Percentiles rank a stretch among this genome's conserved stretches.
Conservation (phyloP, 2,329 filamentous ascomycete genomes). For the Pestalotiopsis sp. region DNA sequence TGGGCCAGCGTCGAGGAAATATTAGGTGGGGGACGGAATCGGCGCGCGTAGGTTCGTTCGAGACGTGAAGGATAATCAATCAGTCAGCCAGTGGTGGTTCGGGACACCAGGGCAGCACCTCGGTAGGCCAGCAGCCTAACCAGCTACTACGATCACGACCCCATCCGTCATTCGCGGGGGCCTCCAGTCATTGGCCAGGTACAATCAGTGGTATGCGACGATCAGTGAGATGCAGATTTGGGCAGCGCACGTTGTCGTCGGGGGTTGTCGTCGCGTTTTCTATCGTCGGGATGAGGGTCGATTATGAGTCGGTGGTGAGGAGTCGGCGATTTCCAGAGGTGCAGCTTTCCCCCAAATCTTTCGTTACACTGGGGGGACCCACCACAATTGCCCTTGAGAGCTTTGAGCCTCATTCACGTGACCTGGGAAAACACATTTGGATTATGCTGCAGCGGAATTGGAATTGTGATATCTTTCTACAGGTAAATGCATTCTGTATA, state of each 20-base stretch:
- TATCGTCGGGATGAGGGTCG: not conserved
- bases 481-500: not conserved
- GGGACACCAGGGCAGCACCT: not conserved
- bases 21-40: not conserved
- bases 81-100: not conserved
- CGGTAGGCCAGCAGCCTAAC: conserved; percentile 10
- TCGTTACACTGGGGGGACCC: conserved; percentile 7
- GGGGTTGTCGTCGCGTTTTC: not conserved
- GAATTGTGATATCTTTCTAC: not conserved
- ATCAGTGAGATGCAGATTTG: not conserved
- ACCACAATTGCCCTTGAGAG: not conserved
- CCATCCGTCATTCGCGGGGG: not conserved
- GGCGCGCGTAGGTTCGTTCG: not conserved
- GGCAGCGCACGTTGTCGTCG: not conserved
- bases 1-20: no score
- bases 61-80: not conserved
- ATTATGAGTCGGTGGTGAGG: conserved; percentile 4
- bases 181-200: not conserved
- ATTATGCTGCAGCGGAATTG: not conserved
- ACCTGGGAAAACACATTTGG: not conserved
- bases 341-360: conserved; percentile 12
- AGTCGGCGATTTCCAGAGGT: conserved; percentile 1
- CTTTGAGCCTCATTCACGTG: conserved; percentile 13
- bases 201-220: not conserved
- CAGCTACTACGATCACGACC: conserved; percentile 7